Percentiles rank a stretch among this genome's conserved stretches.
phyloP scores from a whole-genome alignment of 371 early-diverging fungal genomes.

The Zopfochytrium polystomum region DNA sequence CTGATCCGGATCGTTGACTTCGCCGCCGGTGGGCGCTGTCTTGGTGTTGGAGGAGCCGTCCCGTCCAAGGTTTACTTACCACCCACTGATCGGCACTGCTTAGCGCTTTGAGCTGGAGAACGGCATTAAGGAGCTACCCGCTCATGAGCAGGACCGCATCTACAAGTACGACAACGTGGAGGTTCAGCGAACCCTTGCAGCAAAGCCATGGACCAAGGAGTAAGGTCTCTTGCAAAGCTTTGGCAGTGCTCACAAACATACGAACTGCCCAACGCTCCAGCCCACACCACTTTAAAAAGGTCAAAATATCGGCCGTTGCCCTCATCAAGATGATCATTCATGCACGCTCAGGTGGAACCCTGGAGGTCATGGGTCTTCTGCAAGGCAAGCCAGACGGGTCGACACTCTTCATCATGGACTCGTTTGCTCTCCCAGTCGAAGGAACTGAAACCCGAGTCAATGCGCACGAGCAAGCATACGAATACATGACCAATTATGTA shows the following conservation, averaged over 20 bases:
- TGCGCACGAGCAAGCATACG: slow-evolving; percentile 91
- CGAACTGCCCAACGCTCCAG: slow-evolving; percentile 44
- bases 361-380: slow-evolving; percentile 98
- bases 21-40: too few relatives aligned
- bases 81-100: too few relatives aligned
- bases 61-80: too few relatives aligned
- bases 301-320: slow-evolving; percentile 91
- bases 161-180: slow-evolving; percentile 72
- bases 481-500: slow-evolving; percentile 94
- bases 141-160: slow-evolving; percentile 53
- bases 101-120: slow-evolving; percentile 85
- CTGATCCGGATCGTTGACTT: too few relatives aligned
- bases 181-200: slow-evolving; percentile 60
- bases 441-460: slow-evolving; percentile 99
- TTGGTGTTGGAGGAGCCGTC: too few relatives aligned
- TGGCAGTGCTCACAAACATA: too few relatives aligned
- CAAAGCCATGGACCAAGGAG: slow-evolving; percentile 81
- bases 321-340: slow-evolving; percentile 97
- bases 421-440: slow-evolving; percentile 96
- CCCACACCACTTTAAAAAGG: slow-evolving; percentile 83
- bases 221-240: slow-evolving; percentile 32
- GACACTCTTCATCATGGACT: slow-evolving; percentile 92
- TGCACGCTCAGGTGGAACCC: slow-evolving; percentile 91
- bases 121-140: slow-evolving; percentile 59
- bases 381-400: slow-evolving; percentile 83